These are phyloP conservation scores for Ajuga reptans DNA, from an alignment of 305 asterid genomes.

Conservation along the genomic window DNA sequence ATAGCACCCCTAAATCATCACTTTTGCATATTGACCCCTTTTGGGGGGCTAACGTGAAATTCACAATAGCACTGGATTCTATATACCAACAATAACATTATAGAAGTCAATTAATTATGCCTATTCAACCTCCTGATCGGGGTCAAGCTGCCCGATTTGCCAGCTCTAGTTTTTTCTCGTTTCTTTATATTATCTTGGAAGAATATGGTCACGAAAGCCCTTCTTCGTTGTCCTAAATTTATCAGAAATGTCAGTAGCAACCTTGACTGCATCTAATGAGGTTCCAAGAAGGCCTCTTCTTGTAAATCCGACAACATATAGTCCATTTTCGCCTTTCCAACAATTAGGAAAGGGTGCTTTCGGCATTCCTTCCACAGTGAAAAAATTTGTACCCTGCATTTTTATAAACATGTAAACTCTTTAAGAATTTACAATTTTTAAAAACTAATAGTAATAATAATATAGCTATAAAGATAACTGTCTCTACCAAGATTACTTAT, in stretches of 20 bases:
- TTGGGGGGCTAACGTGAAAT: too few species aligned
- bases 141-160: too few species aligned
- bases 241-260: conserved; percentile 47
- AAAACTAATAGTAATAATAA: too few species aligned
- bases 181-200: neutral
- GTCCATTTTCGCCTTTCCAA: conserved; percentile 78
- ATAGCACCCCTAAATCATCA: too few species aligned
- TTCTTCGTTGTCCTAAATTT: conserved; percentile 36
- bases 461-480: too few species aligned
- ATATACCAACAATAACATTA: too few species aligned
- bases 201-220: neutral
- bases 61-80: too few species aligned
- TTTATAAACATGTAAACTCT: neutral
- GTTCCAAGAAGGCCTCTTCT: conserved; percentile 74
- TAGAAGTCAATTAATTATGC: too few species aligned
- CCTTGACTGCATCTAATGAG: conserved; percentile 57
- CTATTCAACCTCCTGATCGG: too few species aligned
- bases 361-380: conserved; percentile 76
- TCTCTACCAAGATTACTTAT: too few species aligned
- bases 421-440: too few species aligned
- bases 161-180: neutral
- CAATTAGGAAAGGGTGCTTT: conserved; percentile 62
- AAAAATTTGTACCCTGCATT: conserved; percentile 41
- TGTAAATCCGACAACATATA: conserved; percentile 79
- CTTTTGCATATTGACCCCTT: too few species aligned